Evolutionary conservation across 306 rosid species (phyloP).

Genomic region (Albizia julibrissin): DNA sequence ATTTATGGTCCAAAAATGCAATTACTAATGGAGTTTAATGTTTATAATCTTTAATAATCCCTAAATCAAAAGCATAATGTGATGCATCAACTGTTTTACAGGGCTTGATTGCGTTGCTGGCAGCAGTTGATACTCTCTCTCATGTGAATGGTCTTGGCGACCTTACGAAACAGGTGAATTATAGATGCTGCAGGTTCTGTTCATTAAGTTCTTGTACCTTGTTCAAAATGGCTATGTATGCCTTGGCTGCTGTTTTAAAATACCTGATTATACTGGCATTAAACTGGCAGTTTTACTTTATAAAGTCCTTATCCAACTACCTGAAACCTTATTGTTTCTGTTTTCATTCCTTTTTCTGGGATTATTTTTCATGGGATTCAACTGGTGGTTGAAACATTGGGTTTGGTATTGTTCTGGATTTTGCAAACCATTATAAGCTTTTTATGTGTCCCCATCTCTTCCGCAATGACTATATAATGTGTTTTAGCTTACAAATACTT

Average conservation of each 20-base stretch:
- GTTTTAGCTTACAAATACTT: not conserved
- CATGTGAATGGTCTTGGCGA: conserved; percentile 57
- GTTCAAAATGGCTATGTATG: not conserved
- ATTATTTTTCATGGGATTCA: not conserved
- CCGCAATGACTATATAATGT: not conserved
- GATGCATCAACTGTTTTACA: conserved; percentile 36
- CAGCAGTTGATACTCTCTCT: conserved; percentile 87
- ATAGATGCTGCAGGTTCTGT: conserved; percentile 25
- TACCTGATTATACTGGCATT: not conserved
- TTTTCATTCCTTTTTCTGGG: not conserved
- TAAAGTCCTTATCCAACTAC: not conserved
- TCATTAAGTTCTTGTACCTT: conserved; percentile 13
- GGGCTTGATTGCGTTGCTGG: conserved; percentile 87
- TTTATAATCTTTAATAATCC: conserved; percentile 29
- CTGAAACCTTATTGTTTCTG: not conserved
- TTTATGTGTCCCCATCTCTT: not conserved
- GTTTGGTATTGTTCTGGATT: too few species aligned
- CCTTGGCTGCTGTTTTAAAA: not conserved
- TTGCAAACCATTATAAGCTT: not conserved
- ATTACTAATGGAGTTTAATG: not conserved
- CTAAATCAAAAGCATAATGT: conserved; percentile 20
- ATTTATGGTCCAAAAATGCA: conserved; percentile 1
- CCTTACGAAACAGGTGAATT: conserved; percentile 73
- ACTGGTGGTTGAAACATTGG: not conserved
- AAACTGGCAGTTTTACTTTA: not conserved